Percentiles rank a stretch among this genome's conserved stretches.
Evolutionary conservation across 805 yeast species (phyloP).

Genomic region (Pichia rugopelliculosa): DNA sequence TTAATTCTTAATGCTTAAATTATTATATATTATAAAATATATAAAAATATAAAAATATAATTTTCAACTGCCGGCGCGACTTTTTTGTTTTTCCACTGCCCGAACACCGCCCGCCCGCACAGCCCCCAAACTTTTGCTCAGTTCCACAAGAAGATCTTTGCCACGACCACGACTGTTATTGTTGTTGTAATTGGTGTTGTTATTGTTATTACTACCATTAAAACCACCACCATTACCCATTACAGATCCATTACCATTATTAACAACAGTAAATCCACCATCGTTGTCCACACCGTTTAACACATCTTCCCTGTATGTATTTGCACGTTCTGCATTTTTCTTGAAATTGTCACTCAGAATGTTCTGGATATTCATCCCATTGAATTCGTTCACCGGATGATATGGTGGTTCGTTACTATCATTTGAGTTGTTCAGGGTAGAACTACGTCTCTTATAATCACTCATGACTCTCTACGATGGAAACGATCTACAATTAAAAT

Average conservation of each 20-base stretch:
- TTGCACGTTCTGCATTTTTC: not conserved
- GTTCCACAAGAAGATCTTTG: conserved; percentile 2
- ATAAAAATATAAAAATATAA: too few relatives aligned
- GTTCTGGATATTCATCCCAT: not conserved
- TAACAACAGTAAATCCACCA: not conserved
- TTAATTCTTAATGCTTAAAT: too few relatives aligned
- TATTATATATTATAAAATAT: too few relatives aligned
- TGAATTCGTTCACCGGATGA: conserved; percentile 4
- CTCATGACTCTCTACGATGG: too few relatives aligned
- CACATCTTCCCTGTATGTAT: not conserved
- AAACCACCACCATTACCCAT: too few relatives aligned
- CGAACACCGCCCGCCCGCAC: too few relatives aligned
- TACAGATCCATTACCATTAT: too few relatives aligned
- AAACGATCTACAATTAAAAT: too few relatives aligned
- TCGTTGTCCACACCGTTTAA: not conserved
- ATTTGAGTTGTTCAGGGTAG: not conserved
- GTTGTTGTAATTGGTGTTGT: not conserved
- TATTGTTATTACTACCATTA: not conserved
- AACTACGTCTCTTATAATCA: not conserved
- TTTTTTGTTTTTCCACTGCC: not conserved
- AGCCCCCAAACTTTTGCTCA: not conserved
- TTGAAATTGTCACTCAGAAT: not conserved
- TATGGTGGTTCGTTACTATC: not conserved
- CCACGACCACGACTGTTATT: not conserved
- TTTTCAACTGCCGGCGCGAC: not conserved